Conservation (phyloP, 148 eudicot genomes). For the Camellia sinensis region DNA sequence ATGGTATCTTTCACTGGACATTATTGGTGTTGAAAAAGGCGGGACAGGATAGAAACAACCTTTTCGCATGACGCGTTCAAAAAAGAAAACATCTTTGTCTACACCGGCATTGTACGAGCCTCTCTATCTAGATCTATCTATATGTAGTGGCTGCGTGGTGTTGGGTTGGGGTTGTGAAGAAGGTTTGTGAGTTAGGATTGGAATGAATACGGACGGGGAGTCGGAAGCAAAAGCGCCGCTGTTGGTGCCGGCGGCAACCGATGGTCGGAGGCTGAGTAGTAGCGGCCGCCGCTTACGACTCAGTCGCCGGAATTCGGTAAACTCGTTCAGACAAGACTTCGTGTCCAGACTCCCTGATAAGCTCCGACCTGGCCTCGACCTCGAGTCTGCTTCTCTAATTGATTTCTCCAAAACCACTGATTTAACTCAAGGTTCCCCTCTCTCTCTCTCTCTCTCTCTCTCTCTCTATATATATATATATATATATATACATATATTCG, state of each 20-base stretch:
- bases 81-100: too few relatives aligned
- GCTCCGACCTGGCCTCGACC: slow-evolving; percentile 54
- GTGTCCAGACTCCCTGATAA: slow-evolving; percentile 60
- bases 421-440: slow-evolving; percentile 50
- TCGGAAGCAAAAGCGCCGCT: slow-evolving; percentile 30
- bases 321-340: slow-evolving; percentile 56
- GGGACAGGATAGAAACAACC: too few relatives aligned
- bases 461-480: background rate
- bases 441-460: slow-evolving; percentile 3
- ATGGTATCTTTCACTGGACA: too few relatives aligned
- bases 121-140: background rate
- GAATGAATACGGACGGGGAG: background rate
- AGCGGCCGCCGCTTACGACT: slow-evolving; percentile 30
- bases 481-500: background rate
- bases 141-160: background rate
- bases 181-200: background rate
- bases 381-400: slow-evolving; percentile 39
- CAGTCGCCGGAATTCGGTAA: slow-evolving; percentile 62
- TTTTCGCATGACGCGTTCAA: too few relatives aligned
- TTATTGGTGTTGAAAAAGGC: too few relatives aligned
- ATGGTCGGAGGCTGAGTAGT: slow-evolving; percentile 19
- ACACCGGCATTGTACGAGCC: too few relatives aligned
- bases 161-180: background rate
- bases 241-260: slow-evolving; percentile 15
- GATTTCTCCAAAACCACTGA: slow-evolving; percentile 40